These are phyloP conservation scores for Boletus patriciae DNA, from an alignment of 768 basidiomycete species.

Conservation along the genomic window DNA sequence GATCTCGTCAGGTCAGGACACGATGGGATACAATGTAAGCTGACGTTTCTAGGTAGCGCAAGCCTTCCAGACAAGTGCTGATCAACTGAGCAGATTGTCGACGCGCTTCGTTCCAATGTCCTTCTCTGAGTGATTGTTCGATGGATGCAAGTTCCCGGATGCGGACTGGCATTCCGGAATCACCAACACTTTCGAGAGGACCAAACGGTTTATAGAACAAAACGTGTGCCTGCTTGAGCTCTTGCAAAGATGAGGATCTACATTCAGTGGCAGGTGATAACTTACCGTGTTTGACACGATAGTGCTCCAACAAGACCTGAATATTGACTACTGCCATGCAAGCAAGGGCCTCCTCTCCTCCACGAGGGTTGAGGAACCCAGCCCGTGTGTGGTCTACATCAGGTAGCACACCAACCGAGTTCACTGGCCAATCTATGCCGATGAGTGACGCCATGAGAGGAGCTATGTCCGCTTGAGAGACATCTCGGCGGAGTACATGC, in stretches of 20 bases:
- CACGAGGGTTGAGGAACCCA: conserved; percentile 54
- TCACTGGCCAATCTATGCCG: conserved; percentile 75
- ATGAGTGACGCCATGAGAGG: conserved; percentile 74
- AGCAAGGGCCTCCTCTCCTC: conserved; percentile 53
- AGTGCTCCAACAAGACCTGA: conserved; percentile 73
- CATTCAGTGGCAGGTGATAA: background rate
- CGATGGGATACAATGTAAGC: background rate
- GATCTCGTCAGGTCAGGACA: conserved; percentile 7
- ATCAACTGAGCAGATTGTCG: conserved; percentile 52
- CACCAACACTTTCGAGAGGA: conserved; percentile 40
- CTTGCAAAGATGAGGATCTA: conserved; percentile 36
- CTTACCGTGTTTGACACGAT: conserved; percentile 72
- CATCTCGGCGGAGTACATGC: conserved; percentile 63
- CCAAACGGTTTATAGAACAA: conserved; percentile 64
- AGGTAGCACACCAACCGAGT: conserved; percentile 79
- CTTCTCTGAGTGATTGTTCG: conserved; percentile 42
- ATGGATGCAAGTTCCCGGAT: conserved; percentile 41
- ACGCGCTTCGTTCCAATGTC: conserved; percentile 52
- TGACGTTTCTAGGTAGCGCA: conserved; percentile 76
- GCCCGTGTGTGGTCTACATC: conserved; percentile 61
- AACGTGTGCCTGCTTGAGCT: conserved; percentile 56
- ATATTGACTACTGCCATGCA: conserved; percentile 63
- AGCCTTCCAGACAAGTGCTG: conserved; percentile 51
- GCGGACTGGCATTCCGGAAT: conserved; percentile 36
- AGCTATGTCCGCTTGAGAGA: conserved; percentile 83